A percentile compares a stretch with the other conserved stretches of the same genome.
Evolutionary conservation across 768 basidiomycete genomes (phyloP).

Genomic region (Mycena leptocephala): DNA sequence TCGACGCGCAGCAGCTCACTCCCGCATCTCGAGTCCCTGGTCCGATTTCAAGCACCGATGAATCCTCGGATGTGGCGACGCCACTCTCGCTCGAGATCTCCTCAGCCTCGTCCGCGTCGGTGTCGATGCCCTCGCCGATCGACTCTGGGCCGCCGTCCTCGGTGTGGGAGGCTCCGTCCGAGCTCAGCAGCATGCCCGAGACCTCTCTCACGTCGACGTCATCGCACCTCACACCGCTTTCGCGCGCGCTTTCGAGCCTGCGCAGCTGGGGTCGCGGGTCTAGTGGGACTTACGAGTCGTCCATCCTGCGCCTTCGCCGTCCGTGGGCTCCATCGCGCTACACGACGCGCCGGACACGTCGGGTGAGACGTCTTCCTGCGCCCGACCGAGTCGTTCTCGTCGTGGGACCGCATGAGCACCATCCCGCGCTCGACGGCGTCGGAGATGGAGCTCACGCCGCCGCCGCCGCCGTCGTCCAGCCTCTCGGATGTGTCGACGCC

Average conservation of each 20-base stretch:
- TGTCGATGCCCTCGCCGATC: constrained; percentile 53
- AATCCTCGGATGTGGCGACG: constrained; percentile 44
- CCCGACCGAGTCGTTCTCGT: constrained; percentile 66
- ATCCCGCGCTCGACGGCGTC: constrained; percentile 57
- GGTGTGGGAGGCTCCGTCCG: constrained; percentile 17
- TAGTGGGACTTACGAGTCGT: constrained; percentile 83
- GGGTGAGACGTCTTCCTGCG: constrained; percentile 84
- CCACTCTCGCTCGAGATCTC: constrained; percentile 49
- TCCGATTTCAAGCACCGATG: constrained; percentile 27
- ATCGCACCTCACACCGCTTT: constrained; percentile 27
- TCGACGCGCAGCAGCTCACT: constrained; percentile 27
- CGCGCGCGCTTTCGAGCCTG: constrained; percentile 44
- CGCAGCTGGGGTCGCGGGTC: constrained; percentile 74
- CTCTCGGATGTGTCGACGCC: constrained; percentile 36
- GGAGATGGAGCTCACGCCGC: constrained; percentile 48
- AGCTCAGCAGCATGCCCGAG: constrained; percentile 27
- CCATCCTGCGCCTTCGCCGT: constrained; percentile 83
- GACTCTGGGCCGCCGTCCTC: constrained; percentile 25
- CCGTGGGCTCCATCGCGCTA: constrained; percentile 66
- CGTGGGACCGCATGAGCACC: constrained; percentile 60
- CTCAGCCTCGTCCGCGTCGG: constrained; percentile 41
- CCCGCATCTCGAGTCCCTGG: constrained; percentile 26
- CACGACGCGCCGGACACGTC: constrained; percentile 77
- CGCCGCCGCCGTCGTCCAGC: constrained; percentile 37
- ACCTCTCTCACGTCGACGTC: constrained; percentile 26